Percentiles rank a stretch among this genome's conserved stretches.
phyloP scores from a whole-genome alignment of 139 green algal species.

The Gonium pectorale region DNA sequence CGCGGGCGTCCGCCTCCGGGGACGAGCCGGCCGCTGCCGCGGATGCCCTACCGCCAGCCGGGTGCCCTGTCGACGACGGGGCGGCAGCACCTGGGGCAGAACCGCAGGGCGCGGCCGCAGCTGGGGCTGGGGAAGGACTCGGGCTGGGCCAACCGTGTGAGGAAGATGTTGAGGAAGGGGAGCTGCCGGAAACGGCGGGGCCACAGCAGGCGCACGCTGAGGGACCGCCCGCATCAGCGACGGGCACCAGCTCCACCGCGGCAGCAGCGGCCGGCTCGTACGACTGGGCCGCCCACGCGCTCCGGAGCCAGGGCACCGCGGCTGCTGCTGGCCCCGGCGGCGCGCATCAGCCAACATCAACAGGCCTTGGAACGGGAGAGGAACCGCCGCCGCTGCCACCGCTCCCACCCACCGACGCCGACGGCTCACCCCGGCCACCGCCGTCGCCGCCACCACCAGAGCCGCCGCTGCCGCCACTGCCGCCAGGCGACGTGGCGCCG shows the following conservation, averaged over 20 bases:
- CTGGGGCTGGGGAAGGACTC: no score
- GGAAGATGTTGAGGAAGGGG: slow-evolving; percentile 44
- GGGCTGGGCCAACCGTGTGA: no score
- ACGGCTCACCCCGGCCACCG: background rate
- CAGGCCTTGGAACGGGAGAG: background rate
- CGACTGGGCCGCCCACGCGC: slow-evolving; percentile 29
- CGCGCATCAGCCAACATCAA: no score
- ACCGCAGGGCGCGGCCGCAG: no score
- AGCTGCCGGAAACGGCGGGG: background rate
- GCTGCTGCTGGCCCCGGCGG: no score
- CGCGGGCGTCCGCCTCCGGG: no score
- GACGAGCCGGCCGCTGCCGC: no score
- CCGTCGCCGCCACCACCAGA: slow-evolving; percentile 5
- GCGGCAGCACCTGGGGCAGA: no score
- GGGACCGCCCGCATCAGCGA: background rate
- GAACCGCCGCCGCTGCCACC: background rate
- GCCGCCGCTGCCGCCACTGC: background rate
- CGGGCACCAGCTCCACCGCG: background rate
- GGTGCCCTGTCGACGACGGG: no score
- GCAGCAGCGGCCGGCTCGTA: slow-evolving; percentile 13
- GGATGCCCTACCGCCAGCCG: no score
- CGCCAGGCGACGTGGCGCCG: background rate
- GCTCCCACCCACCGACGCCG: background rate
- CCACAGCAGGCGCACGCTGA: no score
- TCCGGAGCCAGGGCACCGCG: no score